Evolutionary conservation across 192 early-diverging fungal genomes (phyloP), one percentile per base, ranked within the genome.

Genomic region (Martensiomyces pterosporus): DNA sequence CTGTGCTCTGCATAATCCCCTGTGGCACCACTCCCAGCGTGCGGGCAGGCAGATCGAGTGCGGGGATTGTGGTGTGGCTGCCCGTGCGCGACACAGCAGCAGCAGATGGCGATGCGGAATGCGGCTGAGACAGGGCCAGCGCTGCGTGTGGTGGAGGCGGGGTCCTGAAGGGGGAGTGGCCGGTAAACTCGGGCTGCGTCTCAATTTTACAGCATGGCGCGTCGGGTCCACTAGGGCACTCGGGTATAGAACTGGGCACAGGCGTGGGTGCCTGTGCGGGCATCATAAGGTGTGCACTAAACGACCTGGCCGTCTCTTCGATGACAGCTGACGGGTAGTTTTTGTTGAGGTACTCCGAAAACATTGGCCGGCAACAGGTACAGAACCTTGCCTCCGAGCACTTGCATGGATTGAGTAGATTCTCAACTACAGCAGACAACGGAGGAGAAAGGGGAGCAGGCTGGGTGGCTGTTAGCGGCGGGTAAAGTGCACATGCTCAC

Each of bases 361-460:
- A 63, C 9, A 57, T 43, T 8, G 63, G 55, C 33, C 61, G 57
- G 49, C 75, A 77, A 38, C 75, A 77, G 16, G 52, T 60, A 34
- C 75, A 77, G 9, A 66, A 59, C 26, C 47, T 38, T 26, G 54
- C 41, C 14, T 58, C 43, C 3, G 55, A 52, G 42, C 75, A 77
- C 19, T 59, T 40, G 42, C 75, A 77, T 24, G 75, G 75, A 44
- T 77, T 77, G 8, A 77, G 67, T 44, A 77, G 44, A 27, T 57
- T 63, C 24, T 68, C 47, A n/a, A 77, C 65, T 60, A 60, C 62
- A 57, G 18, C 9, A 19, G 17, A 17, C 15, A n/a, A 29, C 14
- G 29, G 19, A 15, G 9, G 32, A 44, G 13, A 37, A 23, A 37
- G 16, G 32, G 39, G 17, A 14, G 24, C 36, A 36, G 24, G n/a